Conservation (phyloP, 306 rosid genomes). For the Glycine soja region DNA sequence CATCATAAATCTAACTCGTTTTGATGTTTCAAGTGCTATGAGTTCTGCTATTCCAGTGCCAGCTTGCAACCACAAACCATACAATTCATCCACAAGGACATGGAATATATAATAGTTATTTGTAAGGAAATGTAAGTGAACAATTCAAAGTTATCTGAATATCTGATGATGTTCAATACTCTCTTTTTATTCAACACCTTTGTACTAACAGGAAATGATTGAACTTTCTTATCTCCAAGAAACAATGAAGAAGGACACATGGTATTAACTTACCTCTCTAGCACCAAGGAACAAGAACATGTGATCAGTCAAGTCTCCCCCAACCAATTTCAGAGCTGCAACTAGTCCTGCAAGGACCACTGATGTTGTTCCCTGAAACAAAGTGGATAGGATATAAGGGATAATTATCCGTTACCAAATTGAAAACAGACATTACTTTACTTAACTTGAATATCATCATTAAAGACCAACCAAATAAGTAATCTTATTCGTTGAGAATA, state of each 20-base stretch:
- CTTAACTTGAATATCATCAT: too few species aligned
- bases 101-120: too few species aligned
- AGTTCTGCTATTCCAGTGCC: constrained; percentile 99
- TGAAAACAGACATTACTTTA: constrained; percentile 22
- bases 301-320: constrained; percentile 83
- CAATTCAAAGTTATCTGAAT: constrained; percentile 4
- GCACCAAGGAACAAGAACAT: constrained; percentile 92
- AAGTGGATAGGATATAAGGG: constrained; percentile 27
- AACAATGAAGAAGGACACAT: constrained; percentile 23
- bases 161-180: neutral
- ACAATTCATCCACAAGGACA: neutral
- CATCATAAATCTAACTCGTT: constrained; percentile 60
- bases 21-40: constrained; percentile 93
- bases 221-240: constrained; percentile 17
- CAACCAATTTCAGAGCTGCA: constrained; percentile 71
- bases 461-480: too few species aligned
- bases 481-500: too few species aligned
- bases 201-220: constrained; percentile 1
- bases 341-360: constrained; percentile 94
- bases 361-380: constrained; percentile 92
- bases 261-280: constrained; percentile 74
- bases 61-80: constrained; percentile 73
- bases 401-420: neutral
- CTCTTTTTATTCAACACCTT: neutral
- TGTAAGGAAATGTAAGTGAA: neutral